Evolutionary conservation across 371 early-diverging fungal species (phyloP).

Genomic region (Blakeslea trispora): DNA sequence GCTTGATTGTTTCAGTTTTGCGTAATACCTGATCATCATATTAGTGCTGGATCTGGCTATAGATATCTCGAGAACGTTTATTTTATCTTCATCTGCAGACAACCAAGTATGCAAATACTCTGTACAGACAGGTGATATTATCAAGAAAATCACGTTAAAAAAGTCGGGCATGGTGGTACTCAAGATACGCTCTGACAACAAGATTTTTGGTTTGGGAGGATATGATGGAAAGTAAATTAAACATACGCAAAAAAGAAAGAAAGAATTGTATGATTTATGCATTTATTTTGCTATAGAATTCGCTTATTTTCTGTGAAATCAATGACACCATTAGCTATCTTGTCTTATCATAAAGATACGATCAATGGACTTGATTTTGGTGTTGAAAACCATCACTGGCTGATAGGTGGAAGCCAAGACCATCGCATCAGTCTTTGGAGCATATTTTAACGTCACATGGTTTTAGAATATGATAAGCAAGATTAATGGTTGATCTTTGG

Average conservation of each 20-base stretch:
- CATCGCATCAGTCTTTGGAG: slow-evolving; percentile 54
- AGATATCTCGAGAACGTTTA: slow-evolving; percentile 21
- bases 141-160: slow-evolving; percentile 38
- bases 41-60: slow-evolving; percentile 35
- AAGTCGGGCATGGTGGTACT: slow-evolving; percentile 43
- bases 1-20: no score
- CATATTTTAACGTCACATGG: slow-evolving; percentile 36
- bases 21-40: not conserved
- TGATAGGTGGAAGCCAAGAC: slow-evolving; percentile 48
- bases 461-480: not conserved
- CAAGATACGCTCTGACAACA: slow-evolving; percentile 47
- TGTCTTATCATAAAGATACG: slow-evolving; percentile 50
- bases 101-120: slow-evolving; percentile 47
- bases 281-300: slow-evolving; percentile 34
- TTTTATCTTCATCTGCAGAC: slow-evolving; percentile 45
- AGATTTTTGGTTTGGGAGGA: slow-evolving; percentile 57
- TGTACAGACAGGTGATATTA: slow-evolving; percentile 23
- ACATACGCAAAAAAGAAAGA: not conserved
- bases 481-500: not conserved
- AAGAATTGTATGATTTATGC: no score
- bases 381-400: slow-evolving; percentile 27
- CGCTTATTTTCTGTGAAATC: slow-evolving; percentile 51
- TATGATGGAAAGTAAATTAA: slow-evolving; percentile 48
- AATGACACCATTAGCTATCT: slow-evolving; percentile 50
- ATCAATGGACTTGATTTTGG: slow-evolving; percentile 43